These are phyloP conservation scores for Epichloe amarillans DNA, from an alignment of 2,329 filamentous ascomycete genomes.

Conservation along the genomic window DNA sequence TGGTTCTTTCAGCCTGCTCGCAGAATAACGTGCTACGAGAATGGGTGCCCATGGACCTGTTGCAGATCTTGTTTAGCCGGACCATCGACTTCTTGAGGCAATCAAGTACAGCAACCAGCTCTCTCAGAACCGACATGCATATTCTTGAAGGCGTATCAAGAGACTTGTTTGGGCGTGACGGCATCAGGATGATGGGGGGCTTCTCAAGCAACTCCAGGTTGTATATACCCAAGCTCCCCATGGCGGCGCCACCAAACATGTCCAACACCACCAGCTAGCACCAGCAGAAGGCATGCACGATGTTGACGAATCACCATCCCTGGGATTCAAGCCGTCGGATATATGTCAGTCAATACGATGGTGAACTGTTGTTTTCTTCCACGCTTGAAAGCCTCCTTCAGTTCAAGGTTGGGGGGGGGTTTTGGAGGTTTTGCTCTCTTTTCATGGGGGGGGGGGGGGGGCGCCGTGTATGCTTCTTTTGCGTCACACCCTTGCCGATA, in stretches of 20 bases:
- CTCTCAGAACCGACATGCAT: slow-evolving; percentile 57
- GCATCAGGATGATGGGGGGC: slow-evolving; percentile 21
- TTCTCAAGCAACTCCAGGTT: slow-evolving; percentile 28
- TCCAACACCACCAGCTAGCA: not conserved
- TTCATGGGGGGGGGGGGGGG: not conserved
- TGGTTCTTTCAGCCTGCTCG: slow-evolving; percentile 77
- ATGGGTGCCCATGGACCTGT: slow-evolving; percentile 40
- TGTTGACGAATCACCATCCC: too few relatives aligned
- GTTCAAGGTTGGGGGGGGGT: not conserved
- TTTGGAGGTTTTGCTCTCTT: not conserved
- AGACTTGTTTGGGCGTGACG: slow-evolving; percentile 25
- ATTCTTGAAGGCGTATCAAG: slow-evolving; percentile 50
- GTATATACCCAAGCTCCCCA: slow-evolving; percentile 10
- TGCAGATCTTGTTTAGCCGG: slow-evolving; percentile 50
- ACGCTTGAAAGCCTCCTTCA: not conserved
- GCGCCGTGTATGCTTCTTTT: not conserved
- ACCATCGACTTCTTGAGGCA: slow-evolving; percentile 67
- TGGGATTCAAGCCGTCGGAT: not conserved
- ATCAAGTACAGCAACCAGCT: slow-evolving; percentile 59
- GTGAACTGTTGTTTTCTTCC: not conserved
- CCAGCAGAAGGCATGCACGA: not conserved
- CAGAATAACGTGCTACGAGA: slow-evolving; percentile 47
- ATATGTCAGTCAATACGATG: not conserved
- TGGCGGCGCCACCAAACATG: slow-evolving; percentile 8
- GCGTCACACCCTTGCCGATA: too few relatives aligned